Evolutionary conservation across 305 asterid species (phyloP), one percentile per base, ranked within the genome.

Genomic region (Nicotiana rustica): DNA sequence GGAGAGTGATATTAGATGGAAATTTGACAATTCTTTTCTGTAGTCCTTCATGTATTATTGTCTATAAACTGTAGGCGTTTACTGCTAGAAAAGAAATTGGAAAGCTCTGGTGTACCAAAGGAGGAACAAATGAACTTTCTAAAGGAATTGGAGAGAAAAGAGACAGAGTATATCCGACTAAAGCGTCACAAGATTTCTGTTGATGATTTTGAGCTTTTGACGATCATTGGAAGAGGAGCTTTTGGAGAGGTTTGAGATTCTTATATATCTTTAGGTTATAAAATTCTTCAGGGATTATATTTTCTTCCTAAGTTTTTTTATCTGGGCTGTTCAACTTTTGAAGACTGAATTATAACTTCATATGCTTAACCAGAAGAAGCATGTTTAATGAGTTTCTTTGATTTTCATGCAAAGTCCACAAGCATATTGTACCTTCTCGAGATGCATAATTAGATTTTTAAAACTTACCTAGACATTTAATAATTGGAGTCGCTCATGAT

Each of bases 161-260:
- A 94, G 89, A 94, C 95, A 0, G 93, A 90, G 81, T 91, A 90
- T 85, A 94, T 92, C 89, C 91, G 97, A 10, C 92, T 94, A 68
- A 91, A 90, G 85, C 85, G 98, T 86, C 90, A 91, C 85, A 92
- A 91, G 88, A 91, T 94, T 83, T 89, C 92, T 52, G 98, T 91
- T 36, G 91, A 88, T 80, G 96, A 94, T 86, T 94, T 94, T 85
- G 95, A 92, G 86, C 90, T 92, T 76, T 81, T 94, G 80, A 85
- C 91, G 57, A 92, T 93, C 49, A 94, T 94, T 3, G 98, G 98
- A 44, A 90, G 94, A 89, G 97, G 98, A 60, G 97, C 97, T 71
- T 94, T 92, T 81, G 98, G 97, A 84, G 98, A 94, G 98, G 98
- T 94, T 86, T 81, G 81, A 47, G 55, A 59, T 81, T 35, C 84